Evolutionary conservation across 192 early-diverging fungal species (phyloP).

Genomic region (Geranomyces michiganensis): DNA sequence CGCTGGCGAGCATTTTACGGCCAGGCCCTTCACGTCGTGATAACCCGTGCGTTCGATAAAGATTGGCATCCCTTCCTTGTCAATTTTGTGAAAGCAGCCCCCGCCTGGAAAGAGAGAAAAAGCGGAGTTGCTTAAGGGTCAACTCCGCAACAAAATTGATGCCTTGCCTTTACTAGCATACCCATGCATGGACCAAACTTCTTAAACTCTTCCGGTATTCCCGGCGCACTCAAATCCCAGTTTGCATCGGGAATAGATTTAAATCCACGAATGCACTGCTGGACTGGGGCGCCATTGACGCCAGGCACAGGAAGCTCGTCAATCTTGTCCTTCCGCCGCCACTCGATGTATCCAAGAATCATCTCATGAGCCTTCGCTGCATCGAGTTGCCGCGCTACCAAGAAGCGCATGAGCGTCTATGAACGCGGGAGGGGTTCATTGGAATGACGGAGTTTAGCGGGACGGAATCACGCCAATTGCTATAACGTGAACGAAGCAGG

Average conservation of each 20-base stretch:
- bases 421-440: background rate
- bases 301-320: conserved; percentile 40
- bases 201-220: conserved; percentile 37
- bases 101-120: conserved; percentile 19
- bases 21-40: conserved; percentile 36
- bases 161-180: background rate
- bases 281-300: conserved; percentile 24
- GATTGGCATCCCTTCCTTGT: conserved; percentile 38
- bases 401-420: conserved; percentile 38
- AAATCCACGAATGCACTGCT: conserved; percentile 38
- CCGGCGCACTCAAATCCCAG: conserved; percentile 21
- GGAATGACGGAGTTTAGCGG: background rate
- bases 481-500: background rate
- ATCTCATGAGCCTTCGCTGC: conserved; percentile 37
- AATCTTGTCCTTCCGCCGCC: conserved; percentile 38
- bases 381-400: conserved; percentile 41
- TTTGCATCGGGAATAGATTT: conserved; percentile 30
- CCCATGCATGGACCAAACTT: conserved; percentile 34
- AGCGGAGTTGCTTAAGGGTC: too few relatives aligned
- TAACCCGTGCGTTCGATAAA: conserved; percentile 40
- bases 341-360: conserved; percentile 33
- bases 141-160: background rate
- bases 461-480: background rate
- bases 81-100: conserved; percentile 44
- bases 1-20: conserved; percentile 23